A percentile compares a stretch with the other conserved stretches of the same genome.
These are phyloP conservation scores for Penicillium sclerotigenum DNA, from an alignment of 2,329 filamentous ascomycete genomes.

Conservation along the genomic window DNA sequence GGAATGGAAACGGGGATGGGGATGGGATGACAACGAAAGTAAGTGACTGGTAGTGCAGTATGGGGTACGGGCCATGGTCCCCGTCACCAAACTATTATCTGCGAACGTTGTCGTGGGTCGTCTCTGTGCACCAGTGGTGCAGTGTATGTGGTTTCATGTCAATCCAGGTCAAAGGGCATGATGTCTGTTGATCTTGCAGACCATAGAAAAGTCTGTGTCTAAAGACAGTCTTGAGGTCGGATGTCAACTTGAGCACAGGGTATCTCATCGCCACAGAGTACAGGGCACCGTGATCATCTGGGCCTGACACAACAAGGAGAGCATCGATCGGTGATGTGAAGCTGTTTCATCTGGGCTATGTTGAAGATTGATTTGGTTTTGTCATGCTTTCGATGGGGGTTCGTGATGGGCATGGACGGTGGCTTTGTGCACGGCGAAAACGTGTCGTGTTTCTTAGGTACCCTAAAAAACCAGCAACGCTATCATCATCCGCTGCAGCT, in stretches of 20 bases:
- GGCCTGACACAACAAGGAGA: neutral
- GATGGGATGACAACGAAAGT: neutral
- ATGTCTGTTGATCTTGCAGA: neutral
- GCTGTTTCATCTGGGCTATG: neutral
- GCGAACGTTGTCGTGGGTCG: neutral
- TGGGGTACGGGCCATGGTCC: no score
- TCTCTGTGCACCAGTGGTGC: neutral
- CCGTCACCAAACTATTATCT: neutral
- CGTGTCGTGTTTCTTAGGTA: neutral
- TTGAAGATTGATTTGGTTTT: neutral
- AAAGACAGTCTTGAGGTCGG: neutral
- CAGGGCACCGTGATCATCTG: no score
- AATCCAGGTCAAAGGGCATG: neutral
- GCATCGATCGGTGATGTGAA: neutral
- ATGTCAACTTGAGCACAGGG: neutral
- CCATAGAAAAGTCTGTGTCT: neutral
- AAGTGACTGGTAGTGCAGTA: neutral
- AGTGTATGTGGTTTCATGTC: neutral
- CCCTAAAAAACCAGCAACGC: neutral
- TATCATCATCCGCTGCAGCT: neutral
- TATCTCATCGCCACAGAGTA: neutral
- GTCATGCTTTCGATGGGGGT: neutral
- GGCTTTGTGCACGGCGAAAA: neutral
- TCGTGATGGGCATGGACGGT: neutral
- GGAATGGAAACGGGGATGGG: neutral